Evolutionary conservation across 768 basidiomycete genomes (phyloP).

Genomic region (Tephrocybe rancida): DNA sequence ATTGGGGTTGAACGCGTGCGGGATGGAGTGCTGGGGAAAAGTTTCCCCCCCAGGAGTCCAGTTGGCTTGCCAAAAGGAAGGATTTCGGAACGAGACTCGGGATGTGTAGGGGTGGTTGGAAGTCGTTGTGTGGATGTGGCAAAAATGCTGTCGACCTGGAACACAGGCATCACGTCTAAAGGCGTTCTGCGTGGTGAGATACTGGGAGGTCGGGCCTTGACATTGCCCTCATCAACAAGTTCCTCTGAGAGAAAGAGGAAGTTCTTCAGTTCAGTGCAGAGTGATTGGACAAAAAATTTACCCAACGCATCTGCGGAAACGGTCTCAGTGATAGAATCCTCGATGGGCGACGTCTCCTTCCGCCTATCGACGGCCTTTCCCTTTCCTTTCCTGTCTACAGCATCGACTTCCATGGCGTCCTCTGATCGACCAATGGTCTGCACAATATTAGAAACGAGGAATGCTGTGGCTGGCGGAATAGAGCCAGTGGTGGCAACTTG

Average conservation of each 20-base stretch:
- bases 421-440: not conserved
- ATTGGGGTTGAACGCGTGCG: conserved; percentile 15
- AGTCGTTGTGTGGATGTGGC: conserved; percentile 11
- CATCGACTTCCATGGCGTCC: conserved; percentile 12
- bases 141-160: conserved; percentile 3
- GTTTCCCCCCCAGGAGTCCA: conserved; percentile 6
- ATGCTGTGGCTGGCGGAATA: conserved; percentile 39
- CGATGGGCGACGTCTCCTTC: conserved; percentile 31
- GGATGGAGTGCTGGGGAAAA: conserved; percentile 10
- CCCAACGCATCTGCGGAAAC: not conserved
- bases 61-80: conserved; percentile 17
- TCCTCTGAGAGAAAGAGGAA: not conserved
- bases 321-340: conserved; percentile 14
- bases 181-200: conserved; percentile 9
- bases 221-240: not conserved
- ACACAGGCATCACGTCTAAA: conserved; percentile 7
- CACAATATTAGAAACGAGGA: no score
- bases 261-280: no score
- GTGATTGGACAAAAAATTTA: not conserved
- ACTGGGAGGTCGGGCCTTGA: not conserved
- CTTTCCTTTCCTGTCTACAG: conserved; percentile 18
- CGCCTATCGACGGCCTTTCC: conserved; percentile 26
- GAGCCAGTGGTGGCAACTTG: conserved; percentile 55
- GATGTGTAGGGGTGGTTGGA: conserved; percentile 12
- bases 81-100: conserved; percentile 2